A percentile compares a stretch with the other conserved stretches of the same genome.
Conservation (phyloP, 306 rosid genomes). For the Alnus glutinosa region DNA sequence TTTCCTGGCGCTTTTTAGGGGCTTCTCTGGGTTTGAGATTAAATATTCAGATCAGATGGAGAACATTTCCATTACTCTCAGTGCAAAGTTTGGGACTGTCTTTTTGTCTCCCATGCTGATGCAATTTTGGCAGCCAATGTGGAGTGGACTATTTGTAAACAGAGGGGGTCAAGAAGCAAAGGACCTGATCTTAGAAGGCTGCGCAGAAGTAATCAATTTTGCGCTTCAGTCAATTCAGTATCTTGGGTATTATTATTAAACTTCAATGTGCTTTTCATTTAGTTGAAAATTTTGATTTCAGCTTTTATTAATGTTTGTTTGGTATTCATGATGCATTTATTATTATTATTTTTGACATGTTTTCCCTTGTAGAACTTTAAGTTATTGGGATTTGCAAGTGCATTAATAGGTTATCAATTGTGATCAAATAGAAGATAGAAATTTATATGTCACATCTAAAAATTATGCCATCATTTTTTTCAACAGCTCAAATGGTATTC, state of each 20-base stretch:
- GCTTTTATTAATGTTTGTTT: not conserved
- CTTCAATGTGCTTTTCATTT: not conserved
- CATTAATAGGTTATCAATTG: not conserved
- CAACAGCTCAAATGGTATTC: not conserved
- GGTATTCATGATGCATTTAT: not conserved
- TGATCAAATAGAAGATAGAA: not conserved
- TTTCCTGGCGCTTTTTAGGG: conserved; percentile 44
- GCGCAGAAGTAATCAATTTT: conserved; percentile 64
- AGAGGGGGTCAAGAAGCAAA: conserved; percentile 40
- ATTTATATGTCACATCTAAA: not conserved
- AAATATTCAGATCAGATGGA: conserved; percentile 71
- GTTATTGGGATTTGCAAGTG: not conserved
- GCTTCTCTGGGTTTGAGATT: conserved; percentile 71
- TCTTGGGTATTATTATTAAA: conserved; percentile 49
- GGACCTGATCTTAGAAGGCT: conserved; percentile 61
- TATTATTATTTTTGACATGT: not conserved
- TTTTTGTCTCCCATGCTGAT: conserved; percentile 65
- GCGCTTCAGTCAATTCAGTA: conserved; percentile 84
- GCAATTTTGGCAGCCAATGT: conserved; percentile 63
- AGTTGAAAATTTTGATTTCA: not conserved
- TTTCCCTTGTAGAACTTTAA: not conserved
- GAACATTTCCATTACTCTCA: conserved; percentile 63
- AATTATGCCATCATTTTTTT: not conserved
- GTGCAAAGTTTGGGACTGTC: conserved; percentile 59
- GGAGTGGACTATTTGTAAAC: conserved; percentile 47